Conservation (phyloP, 306 rosid species). For the Carpinus fangiana region DNA sequence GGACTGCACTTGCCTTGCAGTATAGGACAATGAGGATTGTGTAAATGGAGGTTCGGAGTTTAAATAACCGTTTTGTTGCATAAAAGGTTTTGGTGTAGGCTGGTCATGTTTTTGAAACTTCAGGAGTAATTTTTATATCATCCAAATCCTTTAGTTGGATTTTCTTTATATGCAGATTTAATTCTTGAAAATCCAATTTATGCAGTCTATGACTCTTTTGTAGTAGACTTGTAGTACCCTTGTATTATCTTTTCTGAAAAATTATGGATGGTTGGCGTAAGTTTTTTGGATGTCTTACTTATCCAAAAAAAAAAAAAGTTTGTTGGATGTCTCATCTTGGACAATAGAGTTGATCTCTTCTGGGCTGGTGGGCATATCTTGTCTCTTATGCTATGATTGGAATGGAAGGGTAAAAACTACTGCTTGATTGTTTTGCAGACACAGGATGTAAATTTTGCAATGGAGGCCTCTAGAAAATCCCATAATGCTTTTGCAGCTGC, state of each 20-base stretch:
- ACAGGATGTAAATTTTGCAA: slow-evolving; percentile 56
- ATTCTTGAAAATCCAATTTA: slow-evolving; percentile 5
- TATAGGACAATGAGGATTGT: slow-evolving; percentile 1
- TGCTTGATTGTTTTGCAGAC: slow-evolving; percentile 50
- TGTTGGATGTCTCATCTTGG: slow-evolving; percentile 1
- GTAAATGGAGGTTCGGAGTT: neutral
- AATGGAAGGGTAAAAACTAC: slow-evolving; percentile 21
- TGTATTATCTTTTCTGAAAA: neutral
- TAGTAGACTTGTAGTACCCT: slow-evolving; percentile 6
- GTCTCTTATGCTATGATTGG: slow-evolving; percentile 12
- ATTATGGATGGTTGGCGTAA: slow-evolving; percentile 23
- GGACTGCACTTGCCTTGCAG: neutral
- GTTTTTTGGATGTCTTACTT: slow-evolving; percentile 15
- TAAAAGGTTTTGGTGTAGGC: neutral
- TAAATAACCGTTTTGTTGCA: neutral
- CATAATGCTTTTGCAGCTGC: slow-evolving; percentile 52
- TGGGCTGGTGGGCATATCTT: slow-evolving; percentile 12
- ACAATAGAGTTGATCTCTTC: neutral
- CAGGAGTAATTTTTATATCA: slow-evolving; percentile 16
- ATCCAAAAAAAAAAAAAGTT: too few relatives aligned
- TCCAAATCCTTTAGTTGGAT: neutral
- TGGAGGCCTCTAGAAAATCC: slow-evolving; percentile 74
- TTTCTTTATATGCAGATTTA: slow-evolving; percentile 4
- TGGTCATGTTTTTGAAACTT: slow-evolving; percentile 14
- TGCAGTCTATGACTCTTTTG: slow-evolving; percentile 3